Conservation (phyloP, 2,329 filamentous ascomycete genomes). For the Albifimbria verrucaria region DNA sequence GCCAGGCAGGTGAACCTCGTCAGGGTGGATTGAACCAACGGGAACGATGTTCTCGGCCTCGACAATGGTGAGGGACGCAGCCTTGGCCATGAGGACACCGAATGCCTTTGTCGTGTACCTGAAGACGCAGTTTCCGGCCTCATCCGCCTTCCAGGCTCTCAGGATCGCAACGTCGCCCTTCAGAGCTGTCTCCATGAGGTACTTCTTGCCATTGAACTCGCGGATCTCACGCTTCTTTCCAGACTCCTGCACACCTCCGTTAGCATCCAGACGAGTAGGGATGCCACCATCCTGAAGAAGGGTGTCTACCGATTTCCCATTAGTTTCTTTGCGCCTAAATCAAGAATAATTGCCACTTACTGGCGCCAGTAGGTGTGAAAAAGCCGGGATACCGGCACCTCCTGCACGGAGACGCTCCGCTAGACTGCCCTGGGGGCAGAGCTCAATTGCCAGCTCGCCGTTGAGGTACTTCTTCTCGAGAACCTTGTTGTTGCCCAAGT, state of each 20-base stretch:
- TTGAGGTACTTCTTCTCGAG: conserved; percentile 72
- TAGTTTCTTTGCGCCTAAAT: neutral
- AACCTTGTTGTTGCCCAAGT: conserved; percentile 73
- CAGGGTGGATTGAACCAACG: conserved; percentile 76
- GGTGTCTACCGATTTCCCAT: conserved; percentile 43
- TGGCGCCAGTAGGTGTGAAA: conserved; percentile 71
- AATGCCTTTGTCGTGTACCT: conserved; percentile 75
- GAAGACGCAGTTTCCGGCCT: conserved; percentile 77
- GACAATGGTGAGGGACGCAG: conserved; percentile 83
- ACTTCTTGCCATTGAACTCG: conserved; percentile 69
- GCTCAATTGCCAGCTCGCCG: conserved; percentile 70
- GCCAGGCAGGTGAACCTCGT: conserved; percentile 77
- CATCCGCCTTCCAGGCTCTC: conserved; percentile 72
- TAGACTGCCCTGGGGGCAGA: conserved; percentile 73
- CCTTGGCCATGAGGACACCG: conserved; percentile 82
- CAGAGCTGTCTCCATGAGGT: conserved; percentile 74
- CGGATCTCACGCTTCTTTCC: conserved; percentile 67
- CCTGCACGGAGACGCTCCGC: conserved; percentile 70
- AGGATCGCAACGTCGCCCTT: conserved; percentile 75
- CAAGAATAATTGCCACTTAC: conserved; percentile 34
- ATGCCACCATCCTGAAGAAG: conserved; percentile 67
- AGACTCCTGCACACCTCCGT: conserved; percentile 59
- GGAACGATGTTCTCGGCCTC: conserved; percentile 89
- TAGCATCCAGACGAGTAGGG: conserved; percentile 58
- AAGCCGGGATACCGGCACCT: conserved; percentile 78